A percentile compares a stretch with the other conserved stretches of the same genome.
These are phyloP conservation scores for Lentinula aciculospora DNA, from an alignment of 768 basidiomycete genomes.

Conservation along the genomic window DNA sequence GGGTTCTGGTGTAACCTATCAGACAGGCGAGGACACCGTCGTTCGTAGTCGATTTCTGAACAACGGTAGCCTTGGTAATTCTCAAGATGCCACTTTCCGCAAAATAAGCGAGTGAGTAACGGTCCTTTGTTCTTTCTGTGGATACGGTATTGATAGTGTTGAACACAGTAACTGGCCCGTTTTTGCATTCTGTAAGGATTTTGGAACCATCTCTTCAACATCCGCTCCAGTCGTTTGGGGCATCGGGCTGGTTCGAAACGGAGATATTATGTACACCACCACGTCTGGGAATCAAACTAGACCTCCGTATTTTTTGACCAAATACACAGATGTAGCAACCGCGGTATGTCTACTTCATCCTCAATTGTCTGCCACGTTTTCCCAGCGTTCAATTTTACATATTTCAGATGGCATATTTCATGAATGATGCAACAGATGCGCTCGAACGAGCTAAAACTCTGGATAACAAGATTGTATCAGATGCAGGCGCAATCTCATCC, in stretches of 20 bases:
- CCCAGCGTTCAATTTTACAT: not conserved
- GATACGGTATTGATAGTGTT: not conserved
- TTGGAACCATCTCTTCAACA: conserved; percentile 23
- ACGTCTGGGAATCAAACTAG: conserved; percentile 1
- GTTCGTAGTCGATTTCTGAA: conserved; percentile 36
- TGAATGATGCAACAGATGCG: conserved; percentile 31
- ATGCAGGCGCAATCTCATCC: conserved; percentile 29
- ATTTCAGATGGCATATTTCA: conserved; percentile 7
- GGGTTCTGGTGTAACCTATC: conserved; percentile 25
- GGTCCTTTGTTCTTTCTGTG: not conserved
- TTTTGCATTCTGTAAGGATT: conserved; percentile 35
- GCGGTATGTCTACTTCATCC: not conserved
- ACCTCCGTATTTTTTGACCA: conserved; percentile 7
- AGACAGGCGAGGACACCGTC: conserved; percentile 32
- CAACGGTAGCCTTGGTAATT: conserved; percentile 28
- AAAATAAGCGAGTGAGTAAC: conserved; percentile 20
- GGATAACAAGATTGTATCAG: conserved; percentile 31
- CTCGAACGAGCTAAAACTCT: conserved; percentile 27
- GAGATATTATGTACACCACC: not conserved
- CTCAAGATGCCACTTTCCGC: conserved; percentile 32
- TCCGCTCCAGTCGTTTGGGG: conserved; percentile 6
- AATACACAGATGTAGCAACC: conserved; percentile 1
- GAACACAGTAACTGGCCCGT: conserved; percentile 34
- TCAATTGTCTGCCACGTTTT: not conserved
- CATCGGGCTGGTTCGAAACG: conserved; percentile 2